phyloP scores from a whole-genome alignment of 2,329 filamentous ascomycete species.

The Geosmithia morbida region DNA sequence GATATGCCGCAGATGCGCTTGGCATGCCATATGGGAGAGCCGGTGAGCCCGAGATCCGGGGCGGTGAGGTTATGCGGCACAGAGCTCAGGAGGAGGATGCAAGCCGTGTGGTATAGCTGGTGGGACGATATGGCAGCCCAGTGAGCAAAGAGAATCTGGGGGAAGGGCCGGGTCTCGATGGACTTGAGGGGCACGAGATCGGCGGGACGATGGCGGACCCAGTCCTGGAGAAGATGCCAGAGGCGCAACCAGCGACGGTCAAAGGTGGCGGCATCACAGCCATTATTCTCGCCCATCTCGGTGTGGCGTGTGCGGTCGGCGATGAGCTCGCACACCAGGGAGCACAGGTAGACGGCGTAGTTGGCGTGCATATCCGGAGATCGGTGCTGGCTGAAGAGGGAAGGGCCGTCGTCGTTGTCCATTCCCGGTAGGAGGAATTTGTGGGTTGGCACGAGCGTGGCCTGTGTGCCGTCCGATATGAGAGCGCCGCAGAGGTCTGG shows the following conservation, averaged over 20 bases:
- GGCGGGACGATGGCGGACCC: conserved; percentile 27
- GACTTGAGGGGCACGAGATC: conserved; percentile 30
- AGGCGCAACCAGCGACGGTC: conserved; percentile 28
- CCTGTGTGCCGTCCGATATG: conserved; percentile 36
- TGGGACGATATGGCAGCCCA: conserved; percentile 42
- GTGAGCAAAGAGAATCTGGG: conserved; percentile 34
- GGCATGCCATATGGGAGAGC: conserved; percentile 38
- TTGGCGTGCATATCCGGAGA: conserved; percentile 42
- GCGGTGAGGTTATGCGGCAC: conserved; percentile 13
- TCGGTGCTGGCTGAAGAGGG: conserved; percentile 15
- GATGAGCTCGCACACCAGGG: conserved; percentile 34
- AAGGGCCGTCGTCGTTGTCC: conserved; percentile 17
- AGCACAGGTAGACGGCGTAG: conserved; percentile 41
- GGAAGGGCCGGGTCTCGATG: conserved; percentile 28
- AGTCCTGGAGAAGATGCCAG: conserved; percentile 34
- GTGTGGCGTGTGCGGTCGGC: conserved; percentile 30
- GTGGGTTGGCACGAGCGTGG: conserved; percentile 29
- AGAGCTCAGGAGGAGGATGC: conserved; percentile 32
- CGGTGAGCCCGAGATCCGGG: conserved; percentile 3
- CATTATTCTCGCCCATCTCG: conserved; percentile 30
- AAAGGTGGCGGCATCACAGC: conserved; percentile 23
- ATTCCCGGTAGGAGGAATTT: conserved; percentile 31
- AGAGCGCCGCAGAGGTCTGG: conserved; percentile 39
- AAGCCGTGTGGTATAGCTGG: conserved; percentile 41
- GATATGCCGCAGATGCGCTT: conserved; percentile 41